phyloP scores from a whole-genome alignment of 2,329 filamentous ascomycete genomes.

The Talaromyces sp. region DNA sequence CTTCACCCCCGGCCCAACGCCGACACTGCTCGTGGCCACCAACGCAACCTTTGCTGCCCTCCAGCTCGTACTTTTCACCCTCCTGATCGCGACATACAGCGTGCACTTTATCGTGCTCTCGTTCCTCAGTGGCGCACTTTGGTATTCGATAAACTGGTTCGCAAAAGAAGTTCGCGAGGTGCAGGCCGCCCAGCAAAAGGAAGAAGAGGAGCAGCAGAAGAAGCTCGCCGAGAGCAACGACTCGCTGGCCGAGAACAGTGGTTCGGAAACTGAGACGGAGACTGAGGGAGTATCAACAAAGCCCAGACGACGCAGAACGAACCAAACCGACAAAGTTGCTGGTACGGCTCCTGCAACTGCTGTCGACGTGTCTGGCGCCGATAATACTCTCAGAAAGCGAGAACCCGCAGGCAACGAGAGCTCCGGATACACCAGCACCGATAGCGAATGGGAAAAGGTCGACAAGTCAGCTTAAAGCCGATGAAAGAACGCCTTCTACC shows the following conservation, averaged over 20 bases:
- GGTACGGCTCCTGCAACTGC: slow-evolving; percentile 17
- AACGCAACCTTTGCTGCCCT: slow-evolving; percentile 84
- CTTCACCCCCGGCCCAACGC: slow-evolving; percentile 88
- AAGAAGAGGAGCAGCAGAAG: slow-evolving; percentile 18
- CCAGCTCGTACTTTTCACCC: slow-evolving; percentile 68
- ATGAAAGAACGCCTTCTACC: not conserved
- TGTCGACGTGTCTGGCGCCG: slow-evolving; percentile 41
- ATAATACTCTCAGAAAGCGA: slow-evolving; percentile 39
- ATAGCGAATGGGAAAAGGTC: slow-evolving; percentile 97
- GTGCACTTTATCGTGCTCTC: slow-evolving; percentile 85
- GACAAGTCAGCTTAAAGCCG: slow-evolving; percentile 37
- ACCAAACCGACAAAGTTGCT: slow-evolving; percentile 10
- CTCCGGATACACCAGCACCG: slow-evolving; percentile 66
- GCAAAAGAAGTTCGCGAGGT: slow-evolving; percentile 59
- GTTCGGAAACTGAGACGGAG: slow-evolving; percentile 38
- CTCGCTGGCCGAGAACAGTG: slow-evolving; percentile 35
- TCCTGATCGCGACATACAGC: slow-evolving; percentile 77
- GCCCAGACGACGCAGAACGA: slow-evolving; percentile 6
- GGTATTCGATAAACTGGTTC: slow-evolving; percentile 98
- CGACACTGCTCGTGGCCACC: slow-evolving; percentile 80
- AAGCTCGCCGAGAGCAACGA: slow-evolving; percentile 15
- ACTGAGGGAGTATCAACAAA: slow-evolving; percentile 11
- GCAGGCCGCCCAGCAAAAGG: slow-evolving; percentile 42
- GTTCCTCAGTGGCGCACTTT: slow-evolving; percentile 71
- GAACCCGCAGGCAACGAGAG: slow-evolving; percentile 44